Evolutionary conservation across 345 rosid species (phyloP), one percentile per base, ranked within the genome.

Genomic region (Bretschneidera sinensis): DNA sequence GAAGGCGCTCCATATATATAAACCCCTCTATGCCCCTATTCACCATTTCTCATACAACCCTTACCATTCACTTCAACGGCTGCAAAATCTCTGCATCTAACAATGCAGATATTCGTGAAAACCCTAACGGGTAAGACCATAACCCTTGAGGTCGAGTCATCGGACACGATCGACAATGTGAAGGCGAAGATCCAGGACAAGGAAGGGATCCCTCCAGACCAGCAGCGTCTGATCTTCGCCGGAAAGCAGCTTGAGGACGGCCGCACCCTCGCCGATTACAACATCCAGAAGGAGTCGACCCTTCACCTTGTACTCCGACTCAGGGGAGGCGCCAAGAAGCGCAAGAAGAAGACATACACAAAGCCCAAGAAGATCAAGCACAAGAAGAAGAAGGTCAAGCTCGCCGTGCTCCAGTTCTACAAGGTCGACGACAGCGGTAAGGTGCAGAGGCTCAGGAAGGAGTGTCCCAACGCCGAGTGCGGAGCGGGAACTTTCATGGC

Each of bases 271-370:
- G 89, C 89, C n/a, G 89, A 84, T 64, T 84, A 84, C 75, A 84
- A 81, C 73, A 84, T 84, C 70, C 89, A 84, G 75, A 84, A 84
- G 64, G 89, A 84, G 35, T 84, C 89, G 22, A 84, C 89, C 19
- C 89, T 84, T 20, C 89, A 84, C 54, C 74, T 84, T 25, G 89
- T 81, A 10, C 89, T 84, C n/a, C 81, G 89, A 17, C 76, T 84
- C 25, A 76, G 86, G 9, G 89, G 89, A 14, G 89, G 89, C 14
- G 89, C 89, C 18, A 84, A 84, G 78, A 84, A 84, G 83, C 62
- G 89, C 1, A 84, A 84, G 89, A 84, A 84, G 89, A 84, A 84
- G 84, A 81, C 83, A 35, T 84, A 81, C 83, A 84, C 86, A 55
- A 84, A 84, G 67, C 89, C 89, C 0, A 84, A 84, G 82, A 84